These are phyloP conservation scores for Fabrea salina DNA, from an alignment of 169 alveolate genomes.

Conservation along the genomic window DNA sequence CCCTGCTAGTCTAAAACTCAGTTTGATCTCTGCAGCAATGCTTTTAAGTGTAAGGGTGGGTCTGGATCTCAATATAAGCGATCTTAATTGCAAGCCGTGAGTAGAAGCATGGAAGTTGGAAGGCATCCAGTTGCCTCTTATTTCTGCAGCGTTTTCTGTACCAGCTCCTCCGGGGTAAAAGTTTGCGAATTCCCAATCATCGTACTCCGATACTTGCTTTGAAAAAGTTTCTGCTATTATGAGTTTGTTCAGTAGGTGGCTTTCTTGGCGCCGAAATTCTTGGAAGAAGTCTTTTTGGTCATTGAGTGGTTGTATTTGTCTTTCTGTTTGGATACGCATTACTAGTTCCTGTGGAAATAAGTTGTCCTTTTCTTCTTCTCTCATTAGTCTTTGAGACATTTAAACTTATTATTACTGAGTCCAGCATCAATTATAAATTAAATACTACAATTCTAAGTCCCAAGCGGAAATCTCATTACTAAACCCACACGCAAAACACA, in stretches of 20 bases:
- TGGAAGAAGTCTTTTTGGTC: neutral
- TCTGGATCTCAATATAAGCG: neutral
- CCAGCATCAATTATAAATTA: too few relatives aligned
- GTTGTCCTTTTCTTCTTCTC: neutral
- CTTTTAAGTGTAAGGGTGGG: neutral
- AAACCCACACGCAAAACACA: too few relatives aligned
- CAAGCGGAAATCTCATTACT: too few relatives aligned
- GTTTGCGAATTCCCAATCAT: neutral
- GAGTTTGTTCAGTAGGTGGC: neutral
- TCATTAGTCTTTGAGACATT: neutral
- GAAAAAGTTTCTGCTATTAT: neutral
- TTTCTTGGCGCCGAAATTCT: neutral
- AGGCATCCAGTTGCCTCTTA: slow-evolving; percentile 1
- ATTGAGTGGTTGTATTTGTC: neutral
- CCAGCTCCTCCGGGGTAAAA: neutral
- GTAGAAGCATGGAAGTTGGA: neutral
- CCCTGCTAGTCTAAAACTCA: neutral
- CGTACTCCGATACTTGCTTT: neutral
- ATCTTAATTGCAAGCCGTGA: neutral
- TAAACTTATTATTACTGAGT: too few relatives aligned
- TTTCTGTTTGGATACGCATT: neutral
- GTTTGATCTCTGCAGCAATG: neutral
- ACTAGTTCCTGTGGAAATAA: neutral
- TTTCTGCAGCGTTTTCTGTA: neutral
- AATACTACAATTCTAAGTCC: too few relatives aligned